These are phyloP conservation scores for Neospermospora avenae DNA, from an alignment of 2,329 filamentous ascomycete genomes.

Conservation along the genomic window DNA sequence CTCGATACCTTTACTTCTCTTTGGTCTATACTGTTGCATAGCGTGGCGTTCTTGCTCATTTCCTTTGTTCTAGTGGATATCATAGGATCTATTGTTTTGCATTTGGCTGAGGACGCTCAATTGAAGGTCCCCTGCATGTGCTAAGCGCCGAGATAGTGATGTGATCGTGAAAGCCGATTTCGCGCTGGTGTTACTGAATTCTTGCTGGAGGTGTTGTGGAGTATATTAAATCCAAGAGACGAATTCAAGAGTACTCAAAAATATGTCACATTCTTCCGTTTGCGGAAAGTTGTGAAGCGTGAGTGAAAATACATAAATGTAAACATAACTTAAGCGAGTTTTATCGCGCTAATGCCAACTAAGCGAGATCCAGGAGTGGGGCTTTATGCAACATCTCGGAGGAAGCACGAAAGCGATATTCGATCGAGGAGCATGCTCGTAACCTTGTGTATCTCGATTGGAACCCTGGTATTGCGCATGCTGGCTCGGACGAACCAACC, in stretches of 20 bases:
- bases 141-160: neutral
- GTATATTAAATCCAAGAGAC: neutral
- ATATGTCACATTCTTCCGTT: neutral
- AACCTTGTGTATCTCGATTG: too few species aligned
- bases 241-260: neutral
- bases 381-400: too few species aligned
- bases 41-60: slow-evolving; percentile 26
- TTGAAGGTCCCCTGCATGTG: too few species aligned
- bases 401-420: too few species aligned
- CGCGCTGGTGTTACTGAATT: slow-evolving; percentile 1
- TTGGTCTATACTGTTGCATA: slow-evolving; percentile 30
- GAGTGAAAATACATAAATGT: neutral
- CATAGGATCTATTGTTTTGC: neutral
- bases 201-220: neutral
- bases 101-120: neutral
- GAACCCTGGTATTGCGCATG: too few species aligned
- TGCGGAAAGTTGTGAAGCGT: neutral
- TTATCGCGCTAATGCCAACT: too few species aligned
- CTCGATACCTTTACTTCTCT: slow-evolving; percentile 16
- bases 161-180: neutral
- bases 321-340: neutral
- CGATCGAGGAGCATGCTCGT: too few species aligned
- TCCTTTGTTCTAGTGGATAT: slow-evolving; percentile 5
- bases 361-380: too few species aligned
- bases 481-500: too few species aligned